Evolutionary conservation across 169 alveolate genomes (phyloP), one percentile per base, ranked within the genome.

Genomic region (Amoebophrya sp.): DNA sequence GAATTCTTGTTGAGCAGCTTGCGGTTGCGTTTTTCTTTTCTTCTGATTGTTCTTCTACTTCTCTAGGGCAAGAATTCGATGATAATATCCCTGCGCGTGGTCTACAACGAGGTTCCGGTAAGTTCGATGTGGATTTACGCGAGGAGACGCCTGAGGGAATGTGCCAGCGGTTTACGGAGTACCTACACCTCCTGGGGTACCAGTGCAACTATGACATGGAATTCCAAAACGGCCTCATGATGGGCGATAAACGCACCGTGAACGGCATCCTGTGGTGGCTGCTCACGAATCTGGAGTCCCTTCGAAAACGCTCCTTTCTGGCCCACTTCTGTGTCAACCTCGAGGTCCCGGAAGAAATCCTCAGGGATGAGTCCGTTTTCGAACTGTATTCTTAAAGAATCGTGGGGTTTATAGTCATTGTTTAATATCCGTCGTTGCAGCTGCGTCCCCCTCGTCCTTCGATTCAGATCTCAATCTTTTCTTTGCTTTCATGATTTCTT

Each of bases 181-280:
- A 58, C 34, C 78, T 58, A 10, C 78, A 58, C 34, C 34, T 58
- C 38, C 78, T 58, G 26, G 78, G 78, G 7, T 58, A 58, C 34
- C 78, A 58, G 78, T 58, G 78, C 78, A 58, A n/a, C 78, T 58
- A 58, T 16, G 78, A 58, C 34, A 58, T 58, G 78, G 78, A 58
- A n/a, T 58, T 58, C 23, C 78, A 58, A 29, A 13, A 58, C 34
- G 78, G 39, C 0, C 23, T 58, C 34, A 58, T 58, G 78, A 2
- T 58, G 29, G 78, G 78, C 78, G 78, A 58, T 2, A 58, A 58
- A 16, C 26, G 34, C 26, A 29, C 23, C 29, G 78, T 58, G 5
- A 58, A 58, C 78, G 78, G 39, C 5, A 58, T 58, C 34, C 78
- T 58, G 7, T 58, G 78, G 78, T 58, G 78, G 78, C 78, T 58